Conservation (phyloP, 2,329 filamentous ascomycete genomes). For the Magnaporthales sp. region DNA sequence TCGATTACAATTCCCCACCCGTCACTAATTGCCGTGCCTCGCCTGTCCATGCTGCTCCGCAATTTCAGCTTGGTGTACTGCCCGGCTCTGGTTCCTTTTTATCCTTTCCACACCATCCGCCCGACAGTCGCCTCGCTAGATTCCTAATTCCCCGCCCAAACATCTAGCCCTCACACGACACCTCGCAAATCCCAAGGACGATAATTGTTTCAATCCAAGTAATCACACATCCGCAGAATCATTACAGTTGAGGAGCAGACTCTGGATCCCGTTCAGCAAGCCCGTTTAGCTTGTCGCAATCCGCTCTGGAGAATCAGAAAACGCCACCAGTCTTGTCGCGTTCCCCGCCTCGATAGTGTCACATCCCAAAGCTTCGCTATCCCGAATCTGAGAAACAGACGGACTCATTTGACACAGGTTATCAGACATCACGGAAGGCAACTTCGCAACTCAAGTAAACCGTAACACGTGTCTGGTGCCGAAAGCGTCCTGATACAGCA, state of each 20-base stretch:
- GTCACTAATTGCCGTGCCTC: not conserved
- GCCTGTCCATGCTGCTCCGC: constrained; percentile 2
- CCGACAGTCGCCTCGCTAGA: not conserved
- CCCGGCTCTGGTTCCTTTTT: not conserved
- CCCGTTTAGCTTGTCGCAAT: not conserved
- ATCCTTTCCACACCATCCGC: not conserved
- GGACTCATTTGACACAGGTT: not conserved
- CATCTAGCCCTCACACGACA: not conserved
- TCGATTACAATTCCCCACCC: not conserved
- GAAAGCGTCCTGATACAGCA: not conserved
- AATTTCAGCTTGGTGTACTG: not conserved
- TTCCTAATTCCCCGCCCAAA: not conserved
- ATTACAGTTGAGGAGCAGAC: not conserved
- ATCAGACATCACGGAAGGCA: not conserved
- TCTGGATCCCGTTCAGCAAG: not conserved
- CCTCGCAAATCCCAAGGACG: not conserved
- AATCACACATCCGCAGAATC: not conserved
- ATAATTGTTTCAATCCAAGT: not conserved
- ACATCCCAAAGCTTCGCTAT: not conserved
- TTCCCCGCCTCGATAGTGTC: not conserved
- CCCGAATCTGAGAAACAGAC: not conserved
- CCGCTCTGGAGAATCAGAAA: not conserved
- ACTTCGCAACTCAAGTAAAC: not conserved
- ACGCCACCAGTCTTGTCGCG: not conserved
- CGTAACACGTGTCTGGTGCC: not conserved